A percentile compares a stretch with the other conserved stretches of the same genome.
Evolutionary conservation across 2,329 filamentous ascomycete species (phyloP).

Genomic region (Huntiella abstrusa): DNA sequence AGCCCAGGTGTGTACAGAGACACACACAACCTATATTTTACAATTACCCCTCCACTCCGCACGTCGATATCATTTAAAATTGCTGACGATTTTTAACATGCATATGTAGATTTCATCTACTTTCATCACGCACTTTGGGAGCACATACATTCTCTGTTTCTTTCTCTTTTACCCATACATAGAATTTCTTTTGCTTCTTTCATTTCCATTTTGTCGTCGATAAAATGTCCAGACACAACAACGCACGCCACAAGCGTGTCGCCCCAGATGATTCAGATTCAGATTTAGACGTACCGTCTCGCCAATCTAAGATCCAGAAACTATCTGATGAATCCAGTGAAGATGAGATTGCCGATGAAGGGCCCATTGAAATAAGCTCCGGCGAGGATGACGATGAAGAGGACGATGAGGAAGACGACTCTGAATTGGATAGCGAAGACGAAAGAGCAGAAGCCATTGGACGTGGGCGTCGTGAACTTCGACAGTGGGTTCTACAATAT

Average conservation of each 20-base stretch:
- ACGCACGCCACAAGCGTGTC: neutral
- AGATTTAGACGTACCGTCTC: neutral
- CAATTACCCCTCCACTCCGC: neutral
- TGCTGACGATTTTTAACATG: neutral
- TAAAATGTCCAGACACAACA: neutral
- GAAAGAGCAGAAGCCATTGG: neutral
- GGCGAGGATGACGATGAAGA: conserved; percentile 1
- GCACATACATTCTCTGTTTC: neutral
- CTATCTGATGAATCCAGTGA: conserved; percentile 1
- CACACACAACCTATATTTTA: neutral
- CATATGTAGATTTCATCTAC: neutral
- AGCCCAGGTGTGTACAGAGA: neutral
- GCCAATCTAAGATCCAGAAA: neutral
- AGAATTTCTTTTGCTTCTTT: neutral
- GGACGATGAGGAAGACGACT: neutral
- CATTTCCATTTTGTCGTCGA: neutral
- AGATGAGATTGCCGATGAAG: neutral
- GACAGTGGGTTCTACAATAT: no score
- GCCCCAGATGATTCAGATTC: neutral
- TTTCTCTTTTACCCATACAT: neutral
- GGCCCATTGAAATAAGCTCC: neutral
- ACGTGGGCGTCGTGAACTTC: no score
- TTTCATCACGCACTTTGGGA: neutral
- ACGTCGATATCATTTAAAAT: neutral
- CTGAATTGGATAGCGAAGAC: neutral